These are phyloP conservation scores for Coemansia linderi DNA, from an alignment of 371 early-diverging fungal genomes.

Conservation along the genomic window DNA sequence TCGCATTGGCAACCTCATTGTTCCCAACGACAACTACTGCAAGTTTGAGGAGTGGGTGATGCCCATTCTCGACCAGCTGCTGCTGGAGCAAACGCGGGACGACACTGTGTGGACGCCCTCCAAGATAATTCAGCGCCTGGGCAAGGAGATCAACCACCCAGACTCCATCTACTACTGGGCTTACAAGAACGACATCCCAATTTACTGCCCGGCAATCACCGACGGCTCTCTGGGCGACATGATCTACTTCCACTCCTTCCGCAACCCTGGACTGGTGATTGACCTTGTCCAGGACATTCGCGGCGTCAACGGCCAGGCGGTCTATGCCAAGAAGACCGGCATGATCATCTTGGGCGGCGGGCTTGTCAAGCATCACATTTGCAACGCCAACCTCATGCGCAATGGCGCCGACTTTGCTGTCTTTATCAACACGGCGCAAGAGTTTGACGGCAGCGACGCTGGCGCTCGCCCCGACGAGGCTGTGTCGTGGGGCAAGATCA, in stretches of 20 bases:
- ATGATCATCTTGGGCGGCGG: conserved; percentile 99
- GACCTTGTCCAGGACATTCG: conserved; percentile 97
- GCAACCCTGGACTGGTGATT: conserved; percentile 90
- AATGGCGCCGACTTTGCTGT: conserved; percentile 99
- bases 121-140: conserved; percentile 89
- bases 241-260: conserved; percentile 97
- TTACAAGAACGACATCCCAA: conserved; percentile 95
- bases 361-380: conserved; percentile 98
- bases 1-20: conserved; percentile 97
- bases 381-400: conserved; percentile 99
- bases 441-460: conserved; percentile 99
- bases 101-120: conserved; percentile 92
- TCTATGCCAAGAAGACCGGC: conserved; percentile 95
- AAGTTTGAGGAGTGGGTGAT: conserved; percentile 98
- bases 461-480: conserved; percentile 99
- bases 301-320: conserved; percentile 90
- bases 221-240: conserved; percentile 99
- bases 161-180: conserved; percentile 98
- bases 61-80: conserved; percentile 91
- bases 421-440: conserved; percentile 97
- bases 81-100: conserved; percentile 83
- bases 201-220: conserved; percentile 98
- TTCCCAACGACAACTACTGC: conserved; percentile 99
- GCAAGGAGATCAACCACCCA: conserved; percentile 93
- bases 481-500: conserved; percentile 99